Evolutionary conservation across 257 asterid genomes (phyloP).

Genomic region (Agastache rugosa): DNA sequence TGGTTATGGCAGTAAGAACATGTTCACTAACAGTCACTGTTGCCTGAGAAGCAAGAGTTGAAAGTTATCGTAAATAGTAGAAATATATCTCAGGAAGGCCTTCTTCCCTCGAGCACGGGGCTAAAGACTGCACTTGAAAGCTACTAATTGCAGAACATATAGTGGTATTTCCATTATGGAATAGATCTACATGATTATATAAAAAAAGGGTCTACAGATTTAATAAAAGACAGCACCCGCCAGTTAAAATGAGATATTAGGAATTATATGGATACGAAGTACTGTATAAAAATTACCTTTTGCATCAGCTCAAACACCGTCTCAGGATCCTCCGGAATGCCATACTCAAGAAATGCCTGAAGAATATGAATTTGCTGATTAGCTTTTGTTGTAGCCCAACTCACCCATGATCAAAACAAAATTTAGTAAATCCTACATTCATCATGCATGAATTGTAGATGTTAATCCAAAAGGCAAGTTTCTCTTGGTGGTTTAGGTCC

Average conservation of each 20-base stretch:
- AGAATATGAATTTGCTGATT: slow-evolving; percentile 21
- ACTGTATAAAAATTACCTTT: slow-evolving; percentile 49
- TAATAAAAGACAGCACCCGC: not conserved
- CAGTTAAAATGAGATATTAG: not conserved
- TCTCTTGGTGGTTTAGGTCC: slow-evolving; percentile 80
- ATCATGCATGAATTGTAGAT: slow-evolving; percentile 94
- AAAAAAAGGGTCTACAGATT: not conserved
- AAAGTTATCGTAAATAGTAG: not conserved
- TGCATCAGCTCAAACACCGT: slow-evolving; percentile 76
- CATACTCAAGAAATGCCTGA: slow-evolving; percentile 81
- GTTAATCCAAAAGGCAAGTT: slow-evolving; percentile 97
- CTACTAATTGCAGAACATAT: not conserved
- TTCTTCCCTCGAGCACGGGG: not conserved
- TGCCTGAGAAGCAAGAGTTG: slow-evolving; percentile 55
- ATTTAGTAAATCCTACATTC: slow-evolving; percentile 54
- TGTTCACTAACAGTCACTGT: slow-evolving; percentile 75
- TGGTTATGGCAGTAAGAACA: slow-evolving; percentile 70
- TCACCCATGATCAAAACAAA: not conserved
- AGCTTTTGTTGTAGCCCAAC: slow-evolving; percentile 12
- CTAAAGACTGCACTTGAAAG: not conserved
- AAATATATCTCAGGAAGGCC: not conserved
- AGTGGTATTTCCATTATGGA: not conserved
- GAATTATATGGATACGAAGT: slow-evolving; percentile 13
- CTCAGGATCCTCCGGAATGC: slow-evolving; percentile 74
- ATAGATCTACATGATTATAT: not conserved